phyloP scores from a whole-genome alignment of 768 basidiomycete species.

The Pleurotus tuoliensis region DNA sequence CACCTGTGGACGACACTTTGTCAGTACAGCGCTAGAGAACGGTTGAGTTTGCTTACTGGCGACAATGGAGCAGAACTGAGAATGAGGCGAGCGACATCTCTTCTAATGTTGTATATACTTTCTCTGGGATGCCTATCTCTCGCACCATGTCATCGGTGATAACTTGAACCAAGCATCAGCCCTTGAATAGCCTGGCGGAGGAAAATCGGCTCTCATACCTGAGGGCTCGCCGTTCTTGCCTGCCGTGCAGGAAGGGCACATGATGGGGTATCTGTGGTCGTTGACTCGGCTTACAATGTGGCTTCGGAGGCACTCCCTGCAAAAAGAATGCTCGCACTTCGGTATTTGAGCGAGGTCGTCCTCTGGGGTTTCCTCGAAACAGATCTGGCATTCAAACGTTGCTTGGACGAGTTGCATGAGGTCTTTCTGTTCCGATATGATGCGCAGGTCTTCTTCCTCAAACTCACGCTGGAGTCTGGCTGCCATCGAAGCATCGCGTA shows the following conservation, averaged over 20 bases:
- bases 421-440: background rate
- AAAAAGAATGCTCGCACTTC: slow-evolving; percentile 41
- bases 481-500: slow-evolving; percentile 20
- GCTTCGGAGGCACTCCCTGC: slow-evolving; percentile 38
- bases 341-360: slow-evolving; percentile 37
- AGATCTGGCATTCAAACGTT: slow-evolving; percentile 44
- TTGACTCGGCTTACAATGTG: slow-evolving; percentile 34
- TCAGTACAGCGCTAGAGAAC: background rate
- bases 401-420: slow-evolving; percentile 17
- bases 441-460: slow-evolving; percentile 20
- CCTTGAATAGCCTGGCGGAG: background rate
- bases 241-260: slow-evolving; percentile 46
- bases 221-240: slow-evolving; percentile 25
- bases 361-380: slow-evolving; percentile 38
- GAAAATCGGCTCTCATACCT: background rate
- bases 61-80: slow-evolving; percentile 42
- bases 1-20: slow-evolving; percentile 27
- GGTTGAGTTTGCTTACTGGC: slow-evolving; percentile 26
- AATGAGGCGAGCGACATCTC: slow-evolving; percentile 43
- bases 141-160: slow-evolving; percentile 34
- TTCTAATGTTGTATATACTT: slow-evolving; percentile 31
- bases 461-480: slow-evolving; percentile 31
- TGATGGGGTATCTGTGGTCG: slow-evolving; percentile 44
- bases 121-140: slow-evolving; percentile 40
- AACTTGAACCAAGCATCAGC: slow-evolving; percentile 21